phyloP scores from a whole-genome alignment of 176 grass and related monocot genomes.

The Melocanna baccifera region DNA sequence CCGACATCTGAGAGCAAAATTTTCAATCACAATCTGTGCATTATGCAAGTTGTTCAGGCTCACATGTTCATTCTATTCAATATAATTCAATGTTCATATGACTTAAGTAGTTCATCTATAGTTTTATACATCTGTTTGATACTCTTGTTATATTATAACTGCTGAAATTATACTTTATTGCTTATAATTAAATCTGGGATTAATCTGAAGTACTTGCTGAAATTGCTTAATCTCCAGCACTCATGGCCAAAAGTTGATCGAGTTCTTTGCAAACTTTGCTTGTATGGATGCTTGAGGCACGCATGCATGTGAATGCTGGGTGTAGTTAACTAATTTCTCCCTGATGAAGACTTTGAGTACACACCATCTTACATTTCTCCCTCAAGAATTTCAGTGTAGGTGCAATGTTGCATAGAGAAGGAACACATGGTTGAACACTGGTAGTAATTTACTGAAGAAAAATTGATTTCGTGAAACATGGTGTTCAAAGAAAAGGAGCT shows the following conservation, averaged over 20 bases:
- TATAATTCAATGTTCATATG: no score
- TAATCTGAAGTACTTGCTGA: no score
- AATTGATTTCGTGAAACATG: neutral
- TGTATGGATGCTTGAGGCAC: neutral
- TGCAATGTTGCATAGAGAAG: conserved; percentile 31
- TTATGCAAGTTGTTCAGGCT: no score
- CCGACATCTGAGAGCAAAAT: no score
- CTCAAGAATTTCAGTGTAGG: conserved; percentile 29
- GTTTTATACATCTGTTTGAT: no score
- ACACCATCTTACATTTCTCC: neutral
- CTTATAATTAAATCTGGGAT: no score
- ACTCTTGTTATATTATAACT: no score
- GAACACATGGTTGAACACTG: conserved; percentile 24
- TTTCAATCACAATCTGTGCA: no score
- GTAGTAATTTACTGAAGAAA: conserved; percentile 20
- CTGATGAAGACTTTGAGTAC: neutral
- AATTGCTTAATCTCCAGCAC: no score
- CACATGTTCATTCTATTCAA: no score
- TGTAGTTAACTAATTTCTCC: neutral
- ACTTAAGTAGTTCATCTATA: no score
- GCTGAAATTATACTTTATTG: no score
- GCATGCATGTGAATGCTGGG: conserved; percentile 2
- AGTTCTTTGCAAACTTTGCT: conserved; percentile 11
- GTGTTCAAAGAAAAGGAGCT: conserved; percentile 7
- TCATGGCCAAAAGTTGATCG: conserved; percentile 23